Percentiles rank a stretch among this genome's conserved stretches.
These are phyloP conservation scores for Lipomyces yarrowii DNA, from an alignment of 1,139 yeast species.

Conservation along the genomic window DNA sequence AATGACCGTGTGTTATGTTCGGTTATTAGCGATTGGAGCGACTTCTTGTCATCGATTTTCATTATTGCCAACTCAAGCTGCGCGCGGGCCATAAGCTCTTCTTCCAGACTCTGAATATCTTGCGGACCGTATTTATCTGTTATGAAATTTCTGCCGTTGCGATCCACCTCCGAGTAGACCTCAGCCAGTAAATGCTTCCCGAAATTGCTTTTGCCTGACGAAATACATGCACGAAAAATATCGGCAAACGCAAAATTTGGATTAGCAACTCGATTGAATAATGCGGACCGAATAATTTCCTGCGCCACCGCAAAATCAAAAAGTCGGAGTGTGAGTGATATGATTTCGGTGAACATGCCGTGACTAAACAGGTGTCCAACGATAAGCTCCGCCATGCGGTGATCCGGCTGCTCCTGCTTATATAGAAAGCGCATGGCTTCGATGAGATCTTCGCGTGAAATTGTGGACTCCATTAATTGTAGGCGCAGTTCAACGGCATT, in stretches of 20 bases:
- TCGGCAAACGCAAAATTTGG: conserved; percentile 4
- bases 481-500: conserved; percentile 5
- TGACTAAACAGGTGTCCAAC: conserved; percentile 1
- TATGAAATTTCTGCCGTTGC: background rate
- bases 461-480: conserved; percentile 1
- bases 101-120: conserved; percentile 1
- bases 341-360: conserved; percentile 1
- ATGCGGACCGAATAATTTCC: background rate
- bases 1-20: background rate
- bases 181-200: conserved; percentile 4
- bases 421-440: background rate
- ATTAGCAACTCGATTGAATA: conserved; percentile 1
- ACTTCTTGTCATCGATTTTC: background rate
- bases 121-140: background rate
- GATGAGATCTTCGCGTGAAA: background rate
- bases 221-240: conserved; percentile 4
- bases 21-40: background rate
- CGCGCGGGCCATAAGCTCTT: background rate
- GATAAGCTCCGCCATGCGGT: background rate
- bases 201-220: background rate
- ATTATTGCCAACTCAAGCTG: conserved; percentile 3
- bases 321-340: background rate
- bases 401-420: background rate
- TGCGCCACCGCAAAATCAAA: conserved; percentile 2
- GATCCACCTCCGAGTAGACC: background rate